Evolutionary conservation across 495 filamentous ascomycete genomes (phyloP).

Genomic region (Elaphomyces granulatus): DNA sequence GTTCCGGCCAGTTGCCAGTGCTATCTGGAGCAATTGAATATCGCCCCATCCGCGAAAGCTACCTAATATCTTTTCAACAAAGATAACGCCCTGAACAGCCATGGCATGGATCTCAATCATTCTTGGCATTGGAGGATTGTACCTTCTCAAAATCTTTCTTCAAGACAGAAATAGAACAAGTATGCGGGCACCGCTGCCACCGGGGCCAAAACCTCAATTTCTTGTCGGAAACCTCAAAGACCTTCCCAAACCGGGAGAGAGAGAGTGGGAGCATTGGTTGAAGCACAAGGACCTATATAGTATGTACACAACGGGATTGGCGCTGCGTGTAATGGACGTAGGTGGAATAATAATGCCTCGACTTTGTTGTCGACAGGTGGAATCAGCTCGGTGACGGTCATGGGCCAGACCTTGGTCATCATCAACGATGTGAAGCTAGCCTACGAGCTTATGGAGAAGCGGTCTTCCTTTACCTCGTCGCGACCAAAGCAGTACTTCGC

Average conservation of each 20-base stretch:
- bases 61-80: no score
- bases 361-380: slow-evolving; percentile 17
- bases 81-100: no score
- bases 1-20: not conserved
- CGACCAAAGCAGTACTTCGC: slow-evolving; percentile 24
- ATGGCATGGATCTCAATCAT: no score
- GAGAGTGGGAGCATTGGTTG: slow-evolving; percentile 34
- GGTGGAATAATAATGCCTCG: not conserved
- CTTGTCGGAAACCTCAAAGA: slow-evolving; percentile 34
- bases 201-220: slow-evolving; percentile 28
- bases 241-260: slow-evolving; percentile 21
- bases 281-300: slow-evolving; percentile 37
- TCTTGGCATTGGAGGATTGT: not conserved
- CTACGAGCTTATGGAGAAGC: slow-evolving; percentile 26
- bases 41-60: no score
- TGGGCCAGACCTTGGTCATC: slow-evolving; percentile 34
- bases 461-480: slow-evolving; percentile 27
- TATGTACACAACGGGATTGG: not conserved
- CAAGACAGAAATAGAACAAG: not conserved
- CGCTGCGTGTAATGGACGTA: not conserved
- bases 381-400: slow-evolving; percentile 35
- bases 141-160: not conserved
- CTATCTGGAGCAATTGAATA: not conserved
- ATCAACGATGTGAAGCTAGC: slow-evolving; percentile 31
- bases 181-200: slow-evolving; percentile 24